These are phyloP conservation scores for Oehlia diaphana DNA, from an alignment of 192 early-diverging fungal genomes.

Conservation along the genomic window DNA sequence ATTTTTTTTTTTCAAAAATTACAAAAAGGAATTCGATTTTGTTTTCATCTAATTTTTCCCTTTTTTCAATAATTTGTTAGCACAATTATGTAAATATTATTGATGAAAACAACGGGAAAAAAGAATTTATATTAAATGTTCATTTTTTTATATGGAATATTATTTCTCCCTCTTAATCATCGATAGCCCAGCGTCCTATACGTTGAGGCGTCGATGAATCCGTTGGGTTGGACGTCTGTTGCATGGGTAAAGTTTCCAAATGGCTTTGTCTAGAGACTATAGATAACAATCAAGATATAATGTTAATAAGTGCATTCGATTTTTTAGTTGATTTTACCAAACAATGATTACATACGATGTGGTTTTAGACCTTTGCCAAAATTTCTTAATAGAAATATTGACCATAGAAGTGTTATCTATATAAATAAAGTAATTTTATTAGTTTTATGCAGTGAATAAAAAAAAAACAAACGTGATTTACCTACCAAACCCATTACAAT, in stretches of 20 bases:
- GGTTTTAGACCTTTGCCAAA: constrained; percentile 8
- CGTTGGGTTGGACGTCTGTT: too few relatives aligned
- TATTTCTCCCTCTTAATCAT: not conserved
- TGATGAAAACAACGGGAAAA: too few relatives aligned
- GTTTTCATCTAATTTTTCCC: too few relatives aligned
- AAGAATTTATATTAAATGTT: too few relatives aligned
- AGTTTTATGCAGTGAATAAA: not conserved
- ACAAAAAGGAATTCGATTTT: too few relatives aligned
- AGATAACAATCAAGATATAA: not conserved
- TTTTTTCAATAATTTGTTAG: too few relatives aligned
- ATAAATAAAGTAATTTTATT: not conserved
- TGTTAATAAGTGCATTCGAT: not conserved
- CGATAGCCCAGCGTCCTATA: not conserved
- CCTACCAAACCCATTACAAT: constrained; percentile 6
- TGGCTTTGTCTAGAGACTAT: not conserved
- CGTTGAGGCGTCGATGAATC: not conserved
- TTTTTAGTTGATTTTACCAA: not conserved
- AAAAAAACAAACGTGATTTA: not conserved
- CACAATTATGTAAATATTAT: too few relatives aligned
- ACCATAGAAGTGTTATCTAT: constrained; percentile 2
- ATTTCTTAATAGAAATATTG: constrained; percentile 9
- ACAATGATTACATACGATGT: constrained; percentile 6
- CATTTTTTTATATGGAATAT: too few relatives aligned
- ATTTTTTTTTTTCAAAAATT: too few relatives aligned
- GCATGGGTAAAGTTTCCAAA: too few relatives aligned